Base-by-base conservation (phyloP, 2,329 filamentous ascomycete genomes). In the Xylaria digitata region DNA sequence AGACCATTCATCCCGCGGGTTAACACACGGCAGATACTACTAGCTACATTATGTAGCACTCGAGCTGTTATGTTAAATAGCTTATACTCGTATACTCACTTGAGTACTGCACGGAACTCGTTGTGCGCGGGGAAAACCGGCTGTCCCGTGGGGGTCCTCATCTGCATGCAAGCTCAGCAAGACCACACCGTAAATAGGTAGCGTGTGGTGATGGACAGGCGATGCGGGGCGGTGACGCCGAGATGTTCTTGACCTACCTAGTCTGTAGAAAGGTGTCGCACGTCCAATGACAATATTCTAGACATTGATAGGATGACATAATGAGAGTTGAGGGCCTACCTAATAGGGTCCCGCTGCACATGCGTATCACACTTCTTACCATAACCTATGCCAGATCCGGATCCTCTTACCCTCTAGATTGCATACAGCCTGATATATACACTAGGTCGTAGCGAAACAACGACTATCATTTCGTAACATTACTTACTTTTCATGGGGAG, bases 71-170 rank as follows among this genome's bases (percentile, higher is more conserved):
- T 21, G 52, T 32, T 42, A 3, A 43, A 49, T 17, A 42, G 34
- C 26, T 40, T 54, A 55, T 23, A 55, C 52, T 0, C 13, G 13
- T 15, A 40, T 15, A 40, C 37, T 17, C 52, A 55, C 53, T 40
- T 30, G 53, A 40, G 17, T 32, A 6, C 53, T 55, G 53, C 21
- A 55, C 53, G 37, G 53, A 55, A 55, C 53, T 42, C 53, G 19
- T 40, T 23, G 30, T 19, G 34, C 46, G 65, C 64, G 64, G 67
- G 67, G 61, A 60, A 65, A 69, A 64, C 57, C 65, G 67, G 64
- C 40, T 56, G 56, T 60, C 63, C 40, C 67, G 64, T 69, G 61
- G 65, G 65, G 65, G 61, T 46, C 23, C n/a, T 45, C 43, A 26
- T 40, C 62, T 62, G 57, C 56, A 65, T 65, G 65, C 65, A 23